phyloP scores from a whole-genome alignment of 106 monocot species.

The Platanthera zijinensis region DNA sequence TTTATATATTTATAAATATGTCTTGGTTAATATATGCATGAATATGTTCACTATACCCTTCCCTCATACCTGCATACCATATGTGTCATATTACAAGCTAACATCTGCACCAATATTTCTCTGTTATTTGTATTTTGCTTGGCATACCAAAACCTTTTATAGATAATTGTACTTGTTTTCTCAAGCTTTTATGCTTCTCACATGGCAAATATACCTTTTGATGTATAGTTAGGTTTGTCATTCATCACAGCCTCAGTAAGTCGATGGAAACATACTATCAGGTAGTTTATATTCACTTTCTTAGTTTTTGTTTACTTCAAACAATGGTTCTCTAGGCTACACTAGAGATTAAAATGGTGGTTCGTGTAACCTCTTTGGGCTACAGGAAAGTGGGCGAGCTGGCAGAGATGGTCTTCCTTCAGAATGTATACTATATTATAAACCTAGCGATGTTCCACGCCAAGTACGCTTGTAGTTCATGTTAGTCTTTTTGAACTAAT shows the following conservation, averaged over 20 bases:
- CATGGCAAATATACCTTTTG: slow-evolving; percentile 14
- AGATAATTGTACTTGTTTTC: neutral
- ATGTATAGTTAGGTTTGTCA: slow-evolving; percentile 91
- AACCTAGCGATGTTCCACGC: slow-evolving; percentile 85
- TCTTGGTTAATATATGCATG: no score
- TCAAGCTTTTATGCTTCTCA: slow-evolving; percentile 1
- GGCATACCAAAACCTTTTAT: neutral
- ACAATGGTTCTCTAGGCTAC: neutral
- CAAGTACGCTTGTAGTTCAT: slow-evolving; percentile 32
- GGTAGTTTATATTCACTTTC: slow-evolving; percentile 29
- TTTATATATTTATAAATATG: no score
- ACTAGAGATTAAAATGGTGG: neutral
- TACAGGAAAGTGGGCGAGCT: slow-evolving; percentile 97
- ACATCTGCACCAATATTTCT: neutral
- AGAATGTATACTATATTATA: slow-evolving; percentile 85
- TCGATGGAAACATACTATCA: slow-evolving; percentile 99
- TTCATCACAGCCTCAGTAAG: slow-evolving; percentile 99
- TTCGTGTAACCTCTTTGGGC: slow-evolving; percentile 16
- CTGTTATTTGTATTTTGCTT: neutral
- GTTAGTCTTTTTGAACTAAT: neutral
- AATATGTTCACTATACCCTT: no score
- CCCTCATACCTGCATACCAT: no score
- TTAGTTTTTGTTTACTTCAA: slow-evolving; percentile 1
- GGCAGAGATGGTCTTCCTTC: slow-evolving; percentile 99
- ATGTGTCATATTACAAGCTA: no score